phyloP scores from a whole-genome alignment of 2,329 filamentous ascomycete species.

The Aspergillus costaricaensis region DNA sequence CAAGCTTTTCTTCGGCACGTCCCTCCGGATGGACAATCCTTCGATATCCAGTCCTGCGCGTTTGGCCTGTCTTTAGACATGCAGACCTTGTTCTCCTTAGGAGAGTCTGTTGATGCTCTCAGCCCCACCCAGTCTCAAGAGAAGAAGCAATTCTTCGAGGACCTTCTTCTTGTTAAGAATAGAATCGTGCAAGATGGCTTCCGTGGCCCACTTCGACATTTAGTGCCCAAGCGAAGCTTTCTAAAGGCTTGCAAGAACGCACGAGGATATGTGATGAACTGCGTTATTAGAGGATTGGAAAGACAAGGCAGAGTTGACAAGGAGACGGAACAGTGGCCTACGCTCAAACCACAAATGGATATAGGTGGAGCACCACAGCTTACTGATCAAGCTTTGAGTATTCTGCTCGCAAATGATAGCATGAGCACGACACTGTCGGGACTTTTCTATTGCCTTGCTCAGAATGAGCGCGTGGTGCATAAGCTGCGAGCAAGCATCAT shows the following conservation, averaged over 20 bases:
- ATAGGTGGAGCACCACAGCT: not conserved
- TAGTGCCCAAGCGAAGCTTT: not conserved
- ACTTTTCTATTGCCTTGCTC: conserved; percentile 13
- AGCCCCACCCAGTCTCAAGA: not conserved
- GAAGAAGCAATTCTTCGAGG: conserved; percentile 6
- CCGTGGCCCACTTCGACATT: conserved; percentile 10
- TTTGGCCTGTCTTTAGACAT: conserved; percentile 10
- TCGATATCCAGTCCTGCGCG: conserved; percentile 2
- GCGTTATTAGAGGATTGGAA: not conserved
- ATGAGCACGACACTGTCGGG: conserved; percentile 19
- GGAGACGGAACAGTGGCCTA: not conserved
- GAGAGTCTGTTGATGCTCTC: conserved; percentile 8
- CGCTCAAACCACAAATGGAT: not conserved
- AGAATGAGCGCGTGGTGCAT: conserved; percentile 2
- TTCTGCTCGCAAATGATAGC: conserved; percentile 17
- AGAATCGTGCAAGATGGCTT: conserved; percentile 13
- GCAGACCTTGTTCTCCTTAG: conserved; percentile 8
- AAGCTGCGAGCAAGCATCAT: conserved; percentile 8
- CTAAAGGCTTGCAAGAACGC: not conserved
- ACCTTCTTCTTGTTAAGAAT: conserved; percentile 9
- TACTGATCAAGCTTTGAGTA: conserved; percentile 10
- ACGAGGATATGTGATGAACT: not conserved
- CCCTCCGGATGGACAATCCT: not conserved
- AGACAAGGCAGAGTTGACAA: not conserved
- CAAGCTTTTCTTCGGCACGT: conserved; percentile 9